Percentiles rank a stretch among this genome's conserved stretches.
These are phyloP conservation scores for Pholiota microspora DNA, from an alignment of 768 basidiomycete species.

Conservation along the genomic window DNA sequence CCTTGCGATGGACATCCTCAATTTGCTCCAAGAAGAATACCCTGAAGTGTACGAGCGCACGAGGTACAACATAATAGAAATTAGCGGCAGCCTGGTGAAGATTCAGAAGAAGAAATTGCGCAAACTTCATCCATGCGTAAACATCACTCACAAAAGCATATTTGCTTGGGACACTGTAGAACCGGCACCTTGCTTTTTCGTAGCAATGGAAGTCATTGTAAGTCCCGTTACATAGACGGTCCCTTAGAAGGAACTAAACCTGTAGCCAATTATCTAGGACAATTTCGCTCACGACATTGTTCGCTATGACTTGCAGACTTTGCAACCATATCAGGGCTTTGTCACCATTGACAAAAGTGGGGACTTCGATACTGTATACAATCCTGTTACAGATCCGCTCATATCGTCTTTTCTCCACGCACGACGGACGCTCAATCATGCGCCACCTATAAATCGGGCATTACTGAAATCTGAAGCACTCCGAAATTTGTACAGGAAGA, in stretches of 20 bases:
- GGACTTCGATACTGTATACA: constrained; percentile 83
- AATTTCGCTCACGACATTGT: constrained; percentile 97
- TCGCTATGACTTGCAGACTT: constrained; percentile 79
- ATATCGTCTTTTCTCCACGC: constrained; percentile 75
- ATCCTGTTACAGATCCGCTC: constrained; percentile 81
- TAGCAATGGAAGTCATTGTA: constrained; percentile 95
- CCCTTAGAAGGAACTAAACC: neutral
- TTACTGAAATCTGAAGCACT: constrained; percentile 54
- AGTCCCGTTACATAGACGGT: constrained; percentile 28
- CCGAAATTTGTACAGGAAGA: constrained; percentile 59
- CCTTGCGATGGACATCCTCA: constrained; percentile 83
- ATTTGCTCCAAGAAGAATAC: constrained; percentile 71
- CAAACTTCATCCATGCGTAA: constrained; percentile 62
- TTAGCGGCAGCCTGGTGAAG: constrained; percentile 74
- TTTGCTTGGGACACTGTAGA: constrained; percentile 82
- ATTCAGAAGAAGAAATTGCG: constrained; percentile 69
- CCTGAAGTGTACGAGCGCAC: constrained; percentile 94
- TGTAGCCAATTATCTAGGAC: constrained; percentile 42
- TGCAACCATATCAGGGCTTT: constrained; percentile 81
- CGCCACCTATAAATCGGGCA: constrained; percentile 53
- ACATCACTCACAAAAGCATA: constrained; percentile 72
- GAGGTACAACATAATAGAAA: constrained; percentile 93
- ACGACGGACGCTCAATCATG: constrained; percentile 56
- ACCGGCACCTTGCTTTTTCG: constrained; percentile 84
- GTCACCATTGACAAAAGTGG: constrained; percentile 77